These are phyloP conservation scores for Syzygium oleosum DNA, from an alignment of 345 rosid genomes.

Conservation along the genomic window DNA sequence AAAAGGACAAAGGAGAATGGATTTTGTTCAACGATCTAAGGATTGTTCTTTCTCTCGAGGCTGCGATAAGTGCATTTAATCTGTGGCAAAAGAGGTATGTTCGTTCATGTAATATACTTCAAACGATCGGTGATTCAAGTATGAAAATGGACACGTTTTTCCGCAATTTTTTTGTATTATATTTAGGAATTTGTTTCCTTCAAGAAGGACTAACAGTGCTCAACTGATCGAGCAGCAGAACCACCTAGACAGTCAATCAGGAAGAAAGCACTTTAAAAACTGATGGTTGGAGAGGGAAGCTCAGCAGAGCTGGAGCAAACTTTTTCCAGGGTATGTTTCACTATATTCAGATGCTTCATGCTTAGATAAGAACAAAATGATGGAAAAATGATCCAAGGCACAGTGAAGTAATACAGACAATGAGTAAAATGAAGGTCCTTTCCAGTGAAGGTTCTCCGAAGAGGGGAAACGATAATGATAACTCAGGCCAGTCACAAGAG, in stretches of 20 bases:
- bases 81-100: no score
- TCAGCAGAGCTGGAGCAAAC: neutral
- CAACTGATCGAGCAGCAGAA: slow-evolving; percentile 49
- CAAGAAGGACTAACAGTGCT: slow-evolving; percentile 38
- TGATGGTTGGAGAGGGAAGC: neutral
- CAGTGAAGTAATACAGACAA: neutral
- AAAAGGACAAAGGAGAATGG: no score
- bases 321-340: neutral
- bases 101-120: no score
- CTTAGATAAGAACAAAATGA: neutral
- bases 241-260: slow-evolving; percentile 31
- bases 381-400: neutral
- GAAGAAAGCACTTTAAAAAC: neutral
- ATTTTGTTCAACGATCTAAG: no score
- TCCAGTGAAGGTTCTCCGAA: neutral
- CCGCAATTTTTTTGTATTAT: no score
- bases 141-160: no score
- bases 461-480: neutral
- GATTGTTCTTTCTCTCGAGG: no score
- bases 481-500: neutral
- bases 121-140: no score
- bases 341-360: neutral
- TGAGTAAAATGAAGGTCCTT: neutral
- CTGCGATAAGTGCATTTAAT: no score
- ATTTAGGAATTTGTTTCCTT: no score